A percentile compares a stretch with the other conserved stretches of the same genome.
phyloP scores from a whole-genome alignment of 1,139 yeast species.

The Pichia sp. region DNA sequence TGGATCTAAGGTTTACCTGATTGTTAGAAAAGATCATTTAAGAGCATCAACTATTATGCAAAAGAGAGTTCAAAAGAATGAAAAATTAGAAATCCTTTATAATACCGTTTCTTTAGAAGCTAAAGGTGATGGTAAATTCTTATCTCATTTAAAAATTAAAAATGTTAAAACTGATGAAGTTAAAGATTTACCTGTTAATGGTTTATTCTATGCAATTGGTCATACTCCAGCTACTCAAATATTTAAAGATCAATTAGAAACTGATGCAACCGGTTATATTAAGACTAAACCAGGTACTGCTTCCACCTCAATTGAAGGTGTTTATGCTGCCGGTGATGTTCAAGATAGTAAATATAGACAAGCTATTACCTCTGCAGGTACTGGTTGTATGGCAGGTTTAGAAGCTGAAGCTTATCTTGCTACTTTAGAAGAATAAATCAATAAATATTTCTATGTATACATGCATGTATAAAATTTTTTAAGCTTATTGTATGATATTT shows the following conservation, averaged over 20 bases:
- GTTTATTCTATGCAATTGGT: conserved; percentile 96
- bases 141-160: conserved; percentile 53
- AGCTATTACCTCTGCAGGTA: conserved; percentile 98
- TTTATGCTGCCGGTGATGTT: conserved; percentile 98
- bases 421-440: conserved; percentile 43
- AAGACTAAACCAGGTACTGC: conserved; percentile 85
- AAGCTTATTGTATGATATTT: too few species aligned
- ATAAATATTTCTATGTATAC: not conserved
- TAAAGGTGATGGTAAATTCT: conserved; percentile 82
- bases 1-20: conserved; percentile 87
- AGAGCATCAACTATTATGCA: conserved; percentile 97
- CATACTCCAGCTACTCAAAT: conserved; percentile 91
- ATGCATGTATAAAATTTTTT: too few species aligned
- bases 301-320: conserved; percentile 80
- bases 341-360: conserved; percentile 97
- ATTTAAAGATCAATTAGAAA: conserved; percentile 69
- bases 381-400: conserved; percentile 99
- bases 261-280: conserved; percentile 85
- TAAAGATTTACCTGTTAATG: conserved; percentile 70
- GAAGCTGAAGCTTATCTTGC: conserved; percentile 84
- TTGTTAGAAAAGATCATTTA: conserved; percentile 88
- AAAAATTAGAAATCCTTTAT: conserved; percentile 85
- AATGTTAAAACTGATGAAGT: conserved; percentile 68
- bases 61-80: conserved; percentile 76
- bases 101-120: conserved; percentile 84